phyloP scores from a whole-genome alignment of 768 basidiomycete species.

The Terana coerulea region DNA sequence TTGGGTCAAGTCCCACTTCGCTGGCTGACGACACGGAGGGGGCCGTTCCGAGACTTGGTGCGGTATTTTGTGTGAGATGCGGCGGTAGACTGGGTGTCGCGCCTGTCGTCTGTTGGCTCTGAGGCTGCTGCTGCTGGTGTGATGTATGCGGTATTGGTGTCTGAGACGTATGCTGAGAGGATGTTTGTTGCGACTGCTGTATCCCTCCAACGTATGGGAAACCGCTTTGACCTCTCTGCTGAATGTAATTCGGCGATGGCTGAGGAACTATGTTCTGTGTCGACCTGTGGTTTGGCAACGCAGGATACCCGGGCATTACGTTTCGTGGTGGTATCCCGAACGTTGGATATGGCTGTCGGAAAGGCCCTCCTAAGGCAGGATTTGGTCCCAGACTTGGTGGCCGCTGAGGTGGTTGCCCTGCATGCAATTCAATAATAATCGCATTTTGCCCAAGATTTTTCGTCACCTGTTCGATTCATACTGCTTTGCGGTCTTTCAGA shows the following conservation, averaged over 20 bases:
- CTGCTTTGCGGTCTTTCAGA: background rate
- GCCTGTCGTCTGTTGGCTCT: slow-evolving; percentile 31
- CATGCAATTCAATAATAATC: slow-evolving; percentile 12
- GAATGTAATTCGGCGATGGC: slow-evolving; percentile 59
- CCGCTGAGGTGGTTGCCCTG: slow-evolving; percentile 80
- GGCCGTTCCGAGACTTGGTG: slow-evolving; percentile 41
- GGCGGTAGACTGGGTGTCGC: slow-evolving; percentile 51
- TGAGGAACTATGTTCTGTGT: slow-evolving; percentile 55
- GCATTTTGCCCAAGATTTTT: background rate
- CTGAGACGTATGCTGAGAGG: slow-evolving; percentile 24
- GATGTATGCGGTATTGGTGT: slow-evolving; percentile 31
- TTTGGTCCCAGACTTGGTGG: slow-evolving; percentile 72
- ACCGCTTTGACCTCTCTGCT: slow-evolving; percentile 60
- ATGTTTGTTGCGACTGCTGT: slow-evolving; percentile 36
- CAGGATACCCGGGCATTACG: slow-evolving; percentile 51
- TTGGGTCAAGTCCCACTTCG: slow-evolving; percentile 80
- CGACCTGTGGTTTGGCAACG: slow-evolving; percentile 60
- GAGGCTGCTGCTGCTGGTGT: slow-evolving; percentile 32
- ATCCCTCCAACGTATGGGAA: slow-evolving; percentile 64
- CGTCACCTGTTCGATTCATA: slow-evolving; percentile 36
- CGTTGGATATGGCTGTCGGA: slow-evolving; percentile 48
- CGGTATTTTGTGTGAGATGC: slow-evolving; percentile 50
- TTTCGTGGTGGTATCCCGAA: slow-evolving; percentile 63
- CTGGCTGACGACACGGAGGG: slow-evolving; percentile 62
- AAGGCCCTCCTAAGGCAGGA: slow-evolving; percentile 58